phyloP scores from a whole-genome alignment of 441 rosid species.

The Erodium trifolium region DNA sequence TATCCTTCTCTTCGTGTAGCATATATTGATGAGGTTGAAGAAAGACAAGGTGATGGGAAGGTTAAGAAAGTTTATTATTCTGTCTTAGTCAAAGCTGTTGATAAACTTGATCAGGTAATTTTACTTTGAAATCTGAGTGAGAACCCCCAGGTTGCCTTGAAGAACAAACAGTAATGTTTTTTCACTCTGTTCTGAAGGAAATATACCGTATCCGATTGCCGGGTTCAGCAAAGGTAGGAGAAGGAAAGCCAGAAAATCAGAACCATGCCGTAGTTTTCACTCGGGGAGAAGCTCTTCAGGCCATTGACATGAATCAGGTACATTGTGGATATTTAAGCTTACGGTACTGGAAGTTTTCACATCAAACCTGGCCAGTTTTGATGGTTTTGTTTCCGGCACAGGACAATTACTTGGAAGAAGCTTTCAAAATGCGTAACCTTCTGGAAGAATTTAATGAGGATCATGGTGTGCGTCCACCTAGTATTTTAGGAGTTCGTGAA shows the following conservation, averaged over 20 bases:
- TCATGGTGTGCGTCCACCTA: constrained; percentile 87
- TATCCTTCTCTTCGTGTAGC: constrained; percentile 94
- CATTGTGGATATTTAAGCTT: constrained; percentile 11
- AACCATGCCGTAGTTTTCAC: constrained; percentile 82
- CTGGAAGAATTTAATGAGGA: constrained; percentile 89
- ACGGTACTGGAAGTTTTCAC: not conserved
- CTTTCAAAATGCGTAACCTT: constrained; percentile 88
- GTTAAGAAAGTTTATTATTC: constrained; percentile 80
- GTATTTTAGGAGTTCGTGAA: constrained; percentile 89
- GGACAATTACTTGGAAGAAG: constrained; percentile 99
- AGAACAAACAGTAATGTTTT: constrained; percentile 20
- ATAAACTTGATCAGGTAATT: constrained; percentile 85
- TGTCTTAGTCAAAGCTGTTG: constrained; percentile 82
- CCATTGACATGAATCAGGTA: constrained; percentile 97
- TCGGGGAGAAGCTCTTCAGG: constrained; percentile 88
- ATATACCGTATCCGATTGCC: constrained; percentile 84
- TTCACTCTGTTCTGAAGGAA: constrained; percentile 43
- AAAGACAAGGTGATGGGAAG: constrained; percentile 57
- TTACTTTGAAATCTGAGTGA: constrained; percentile 17
- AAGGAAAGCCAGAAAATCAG: constrained; percentile 95
- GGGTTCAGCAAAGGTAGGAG: constrained; percentile 77
- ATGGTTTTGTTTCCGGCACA: constrained; percentile 18
- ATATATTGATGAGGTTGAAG: constrained; percentile 93
- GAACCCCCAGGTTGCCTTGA: not conserved
- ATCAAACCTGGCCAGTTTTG: constrained; percentile 1